A percentile compares a stretch with the other conserved stretches of the same genome.
phyloP scores from a whole-genome alignment of 345 rosid species.

The Pugionium cornutum region DNA sequence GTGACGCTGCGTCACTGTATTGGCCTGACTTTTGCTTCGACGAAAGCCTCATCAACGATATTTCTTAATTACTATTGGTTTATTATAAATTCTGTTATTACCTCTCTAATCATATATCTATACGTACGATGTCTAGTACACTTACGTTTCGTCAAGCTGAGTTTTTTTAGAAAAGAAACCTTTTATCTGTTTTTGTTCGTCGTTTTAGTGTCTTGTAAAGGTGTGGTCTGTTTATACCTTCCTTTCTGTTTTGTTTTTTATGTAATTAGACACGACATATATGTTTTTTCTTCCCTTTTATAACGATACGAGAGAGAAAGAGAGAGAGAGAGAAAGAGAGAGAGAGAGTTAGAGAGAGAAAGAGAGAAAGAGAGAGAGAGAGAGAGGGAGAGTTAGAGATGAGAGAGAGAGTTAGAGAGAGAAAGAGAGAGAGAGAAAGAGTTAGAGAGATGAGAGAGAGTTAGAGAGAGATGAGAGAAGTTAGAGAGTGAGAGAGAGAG shows the following conservation, averaged over 20 bases:
- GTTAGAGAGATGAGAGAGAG: no score
- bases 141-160: slow-evolving; percentile 21
- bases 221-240: neutral
- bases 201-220: slow-evolving; percentile 23
- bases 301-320: slow-evolving; percentile 29
- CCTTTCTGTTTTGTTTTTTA: slow-evolving; percentile 13
- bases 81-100: slow-evolving; percentile 7
- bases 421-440: no score
- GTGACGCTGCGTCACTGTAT: slow-evolving; percentile 33
- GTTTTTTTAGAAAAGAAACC: neutral
- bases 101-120: slow-evolving; percentile 18
- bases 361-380: no score
- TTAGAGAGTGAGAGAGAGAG: no score
- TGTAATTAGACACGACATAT: slow-evolving; percentile 29
- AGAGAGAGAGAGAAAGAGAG: no score
- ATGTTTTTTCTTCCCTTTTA: neutral
- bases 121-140: slow-evolving; percentile 5
- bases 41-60: slow-evolving; percentile 36
- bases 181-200: slow-evolving; percentile 23
- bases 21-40: slow-evolving; percentile 45
- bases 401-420: no score
- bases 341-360: no score
- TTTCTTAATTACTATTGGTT: slow-evolving; percentile 29
- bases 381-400: no score
- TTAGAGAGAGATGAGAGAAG: no score